A percentile compares a stretch with the other conserved stretches of the same genome.
phyloP scores from a whole-genome alignment of 345 rosid species.

The Heritiera littoralis region DNA sequence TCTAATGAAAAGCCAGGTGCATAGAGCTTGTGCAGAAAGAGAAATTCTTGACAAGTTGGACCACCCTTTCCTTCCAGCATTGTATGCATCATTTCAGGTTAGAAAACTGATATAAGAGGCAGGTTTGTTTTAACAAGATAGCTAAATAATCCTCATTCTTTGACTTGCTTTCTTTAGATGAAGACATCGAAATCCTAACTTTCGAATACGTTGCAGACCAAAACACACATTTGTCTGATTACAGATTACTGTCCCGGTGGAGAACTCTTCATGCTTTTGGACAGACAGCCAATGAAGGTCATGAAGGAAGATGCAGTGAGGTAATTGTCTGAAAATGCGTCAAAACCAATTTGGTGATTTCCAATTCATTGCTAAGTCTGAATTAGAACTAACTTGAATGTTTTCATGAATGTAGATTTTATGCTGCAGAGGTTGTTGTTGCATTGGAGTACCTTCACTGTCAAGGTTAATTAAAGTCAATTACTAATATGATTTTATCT shows the following conservation, averaged over 20 bases:
- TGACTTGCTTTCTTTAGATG: background rate
- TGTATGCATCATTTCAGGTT: slow-evolving; percentile 98
- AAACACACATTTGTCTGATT: slow-evolving; percentile 90
- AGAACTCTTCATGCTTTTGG: slow-evolving; percentile 88
- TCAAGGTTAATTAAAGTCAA: slow-evolving; percentile 56
- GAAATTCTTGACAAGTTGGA: slow-evolving; percentile 93
- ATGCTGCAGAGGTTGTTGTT: slow-evolving; percentile 82
- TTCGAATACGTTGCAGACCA: slow-evolving; percentile 60
- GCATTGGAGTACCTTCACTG: slow-evolving; percentile 97
- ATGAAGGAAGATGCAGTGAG: slow-evolving; percentile 91
- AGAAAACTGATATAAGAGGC: slow-evolving; percentile 2
- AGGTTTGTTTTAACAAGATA: background rate
- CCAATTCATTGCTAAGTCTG: background rate
- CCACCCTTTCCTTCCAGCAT: slow-evolving; percentile 97
- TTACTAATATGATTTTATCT: background rate
- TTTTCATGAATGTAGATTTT: slow-evolving; percentile 57
- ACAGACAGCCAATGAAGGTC: slow-evolving; percentile 78
- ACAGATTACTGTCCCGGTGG: slow-evolving; percentile 97
- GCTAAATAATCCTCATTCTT: background rate
- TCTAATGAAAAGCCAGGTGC: slow-evolving; percentile 22
- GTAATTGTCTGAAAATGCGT: slow-evolving; percentile 32
- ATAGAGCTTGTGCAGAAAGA: slow-evolving; percentile 96
- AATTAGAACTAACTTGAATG: slow-evolving; percentile 16
- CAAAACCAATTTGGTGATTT: background rate
- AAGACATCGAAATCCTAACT: slow-evolving; percentile 20